Evolutionary conservation across 371 early-diverging fungal genomes (phyloP).

Genomic region (Funneliformis caledonium): DNA sequence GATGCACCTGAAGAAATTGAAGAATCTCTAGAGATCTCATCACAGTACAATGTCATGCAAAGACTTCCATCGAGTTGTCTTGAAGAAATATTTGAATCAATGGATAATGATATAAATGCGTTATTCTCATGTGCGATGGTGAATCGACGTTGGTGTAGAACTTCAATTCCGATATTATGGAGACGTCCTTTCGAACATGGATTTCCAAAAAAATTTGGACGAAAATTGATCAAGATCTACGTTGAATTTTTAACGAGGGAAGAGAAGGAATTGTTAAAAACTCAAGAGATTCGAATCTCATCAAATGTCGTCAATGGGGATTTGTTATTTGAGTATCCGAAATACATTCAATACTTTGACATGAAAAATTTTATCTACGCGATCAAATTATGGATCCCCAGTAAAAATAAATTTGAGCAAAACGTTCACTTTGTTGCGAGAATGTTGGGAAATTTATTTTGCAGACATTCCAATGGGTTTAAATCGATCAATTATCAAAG

Average conservation of each 20-base stretch:
- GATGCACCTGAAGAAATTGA: neutral
- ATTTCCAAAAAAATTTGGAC: neutral
- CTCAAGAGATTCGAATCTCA: neutral
- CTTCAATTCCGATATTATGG: conserved; percentile 2
- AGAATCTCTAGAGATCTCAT: neutral
- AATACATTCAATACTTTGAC: neutral
- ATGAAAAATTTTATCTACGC: neutral
- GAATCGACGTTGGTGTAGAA: neutral
- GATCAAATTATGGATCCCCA: neutral
- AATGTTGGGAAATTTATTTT: neutral
- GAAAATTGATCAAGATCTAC: too few species aligned
- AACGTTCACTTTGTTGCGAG: neutral
- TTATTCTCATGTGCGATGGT: conserved; percentile 2
- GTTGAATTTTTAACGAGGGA: neutral
- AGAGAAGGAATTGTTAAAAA: neutral
- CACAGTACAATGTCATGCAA: neutral
- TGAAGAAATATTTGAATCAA: conserved; percentile 23
- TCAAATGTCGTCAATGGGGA: too few species aligned
- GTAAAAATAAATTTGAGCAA: neutral
- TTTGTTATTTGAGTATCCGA: neutral
- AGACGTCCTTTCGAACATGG: conserved; percentile 1
- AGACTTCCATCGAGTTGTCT: conserved; percentile 15
- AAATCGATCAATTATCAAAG: too few species aligned
- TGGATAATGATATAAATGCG: neutral
- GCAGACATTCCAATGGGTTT: neutral